Evolutionary conservation across 2,329 filamentous ascomycete species (phyloP).

Genomic region (Colletotrichum caudatum): DNA sequence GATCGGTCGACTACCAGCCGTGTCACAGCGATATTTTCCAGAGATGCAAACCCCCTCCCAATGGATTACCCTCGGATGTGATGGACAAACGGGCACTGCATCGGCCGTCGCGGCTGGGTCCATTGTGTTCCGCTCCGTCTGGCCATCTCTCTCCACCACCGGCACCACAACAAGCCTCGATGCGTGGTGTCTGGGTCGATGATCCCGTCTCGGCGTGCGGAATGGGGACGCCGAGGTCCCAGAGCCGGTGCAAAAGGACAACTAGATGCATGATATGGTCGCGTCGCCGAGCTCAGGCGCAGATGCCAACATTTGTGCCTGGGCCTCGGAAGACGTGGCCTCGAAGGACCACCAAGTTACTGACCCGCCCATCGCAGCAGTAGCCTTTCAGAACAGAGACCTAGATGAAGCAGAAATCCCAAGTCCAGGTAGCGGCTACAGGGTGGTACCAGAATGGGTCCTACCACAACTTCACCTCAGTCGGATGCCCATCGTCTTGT

Average conservation of each 20-base stretch:
- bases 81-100: not conserved
- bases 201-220: constrained; percentile 2
- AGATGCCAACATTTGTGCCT: not conserved
- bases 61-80: constrained; percentile 26
- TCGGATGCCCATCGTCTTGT: constrained; percentile 78
- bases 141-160: constrained; percentile 11
- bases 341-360: not conserved
- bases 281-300: not conserved
- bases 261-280: not conserved
- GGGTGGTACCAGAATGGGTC: not conserved
- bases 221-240: not conserved
- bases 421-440: not conserved
- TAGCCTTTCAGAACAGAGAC: not conserved
- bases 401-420: not conserved
- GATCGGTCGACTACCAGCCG: constrained; percentile 26
- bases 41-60: constrained; percentile 27
- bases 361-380: not conserved
- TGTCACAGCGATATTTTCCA: constrained; percentile 28
- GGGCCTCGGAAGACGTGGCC: not conserved
- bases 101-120: not conserved
- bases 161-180: constrained; percentile 13
- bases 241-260: not conserved
- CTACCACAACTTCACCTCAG: constrained; percentile 57
- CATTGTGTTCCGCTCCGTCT: constrained; percentile 14
- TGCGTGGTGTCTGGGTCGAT: constrained; percentile 17